Evolutionary conservation across 2,329 filamentous ascomycete genomes (phyloP), one percentile per base, ranked within the genome.

Genomic region (Alternaria postmessia): DNA sequence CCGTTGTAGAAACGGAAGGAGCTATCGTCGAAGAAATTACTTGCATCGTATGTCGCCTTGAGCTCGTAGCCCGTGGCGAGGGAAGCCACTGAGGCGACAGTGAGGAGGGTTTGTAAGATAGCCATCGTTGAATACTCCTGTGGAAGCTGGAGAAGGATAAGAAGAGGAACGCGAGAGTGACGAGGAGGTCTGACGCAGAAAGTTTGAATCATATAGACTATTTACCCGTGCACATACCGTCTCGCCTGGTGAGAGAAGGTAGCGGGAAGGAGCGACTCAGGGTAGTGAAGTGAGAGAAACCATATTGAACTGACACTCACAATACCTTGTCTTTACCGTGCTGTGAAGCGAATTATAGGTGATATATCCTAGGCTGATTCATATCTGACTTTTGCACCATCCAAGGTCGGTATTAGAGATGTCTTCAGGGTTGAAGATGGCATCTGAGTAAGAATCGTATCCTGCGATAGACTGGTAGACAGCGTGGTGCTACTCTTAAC

Each of bases 1-100:
- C 20, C 59, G 6, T 61, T 41, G 41, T 65, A 51, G 62, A 70
- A 70, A 9, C 64, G 54, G 43, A 70, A 69, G 18, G 57, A 59
- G 32, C 49, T 36, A 11, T 52, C 26, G 38, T 52, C 38, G 18
- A 70, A 63, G 36, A 69, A 71, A 61, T 73, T 69, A 30, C 55
- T 62, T 1, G 63, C 49, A 18, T 73, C 59, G 30, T 68, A 66
- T 12, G 51, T 65, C 9, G 57, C 63, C 22, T 62, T 57, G 20
- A 69, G 64, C 18, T 59, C 57, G 18, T 69, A 72, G 47, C 58
- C 51, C 39, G 42, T 18, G 22, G 32, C 39, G 20, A 49, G 16
- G 32, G 43, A 49, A 30, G 56, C 7, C 38, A 41, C 46, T 26
- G 41, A 56, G 42, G 38, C 38, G 11, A 54, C 28, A 38, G 36